A percentile compares a stretch with the other conserved stretches of the same genome.
These are phyloP conservation scores for Aspergillus nanangensis DNA, from an alignment of 495 filamentous ascomycete species.

Conservation along the genomic window DNA sequence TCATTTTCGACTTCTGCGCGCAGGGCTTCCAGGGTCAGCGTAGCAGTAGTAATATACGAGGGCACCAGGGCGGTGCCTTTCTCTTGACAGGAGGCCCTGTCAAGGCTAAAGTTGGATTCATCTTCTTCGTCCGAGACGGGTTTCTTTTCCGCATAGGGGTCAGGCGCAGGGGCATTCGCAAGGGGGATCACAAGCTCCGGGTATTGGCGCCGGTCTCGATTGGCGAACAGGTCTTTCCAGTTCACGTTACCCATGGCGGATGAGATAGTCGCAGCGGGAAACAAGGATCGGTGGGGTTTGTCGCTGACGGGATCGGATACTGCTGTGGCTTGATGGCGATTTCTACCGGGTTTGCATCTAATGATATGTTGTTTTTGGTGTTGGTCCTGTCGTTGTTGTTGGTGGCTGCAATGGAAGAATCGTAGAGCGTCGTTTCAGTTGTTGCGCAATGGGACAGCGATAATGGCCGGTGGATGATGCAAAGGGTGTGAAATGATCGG, in stretches of 20 bases:
- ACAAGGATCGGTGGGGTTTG: background rate
- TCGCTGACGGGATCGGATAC: too few relatives aligned
- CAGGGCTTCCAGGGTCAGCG: slow-evolving; percentile 43
- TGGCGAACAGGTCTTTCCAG: slow-evolving; percentile 38
- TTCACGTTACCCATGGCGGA: slow-evolving; percentile 12
- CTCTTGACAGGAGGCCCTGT: slow-evolving; percentile 26
- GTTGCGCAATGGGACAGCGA: too few relatives aligned
- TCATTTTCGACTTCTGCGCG: slow-evolving; percentile 45
- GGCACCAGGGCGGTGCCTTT: slow-evolving; percentile 22
- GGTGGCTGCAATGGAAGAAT: too few relatives aligned
- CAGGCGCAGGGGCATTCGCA: slow-evolving; percentile 32
- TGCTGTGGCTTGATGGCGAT: too few relatives aligned
- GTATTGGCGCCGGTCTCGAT: slow-evolving; percentile 39
- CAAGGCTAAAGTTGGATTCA: slow-evolving; percentile 15
- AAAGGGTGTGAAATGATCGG: too few relatives aligned
- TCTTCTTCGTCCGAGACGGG: slow-evolving; percentile 17
- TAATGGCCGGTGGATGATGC: too few relatives aligned
- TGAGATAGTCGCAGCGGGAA: background rate
- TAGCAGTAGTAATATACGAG: slow-evolving; percentile 19
- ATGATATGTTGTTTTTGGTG: too few relatives aligned
- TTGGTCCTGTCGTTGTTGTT: too few relatives aligned
- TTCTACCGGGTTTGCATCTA: too few relatives aligned
- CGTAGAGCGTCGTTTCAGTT: too few relatives aligned
- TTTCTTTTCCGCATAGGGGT: slow-evolving; percentile 23
- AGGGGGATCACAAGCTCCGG: slow-evolving; percentile 49